Evolutionary conservation across 495 filamentous ascomycete genomes (phyloP), one percentile per base, ranked within the genome.

Genomic region (Massariosphaeria phaeospora): DNA sequence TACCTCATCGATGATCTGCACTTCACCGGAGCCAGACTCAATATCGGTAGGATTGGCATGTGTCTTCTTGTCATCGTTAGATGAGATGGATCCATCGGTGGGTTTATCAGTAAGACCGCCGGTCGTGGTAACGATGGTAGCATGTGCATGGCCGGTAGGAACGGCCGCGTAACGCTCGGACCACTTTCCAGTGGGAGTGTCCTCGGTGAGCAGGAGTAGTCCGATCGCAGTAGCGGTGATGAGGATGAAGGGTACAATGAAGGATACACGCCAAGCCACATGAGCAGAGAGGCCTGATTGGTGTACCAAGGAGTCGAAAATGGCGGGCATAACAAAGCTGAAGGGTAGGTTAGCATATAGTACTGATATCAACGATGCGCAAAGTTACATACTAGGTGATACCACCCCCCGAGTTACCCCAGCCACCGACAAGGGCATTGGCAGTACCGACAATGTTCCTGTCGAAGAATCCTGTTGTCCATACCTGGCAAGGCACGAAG

Each of bases 401-500:
- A 43, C 91, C 91, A 57, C 91, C 91, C 52, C 91, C 91, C 31
- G 91, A 81, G 58, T 96, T 97, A 24, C 91, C 91, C 70, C 85
- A 84, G 2, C 91, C 91, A 43, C 80, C 91, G 11, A 89, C 83
- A 3, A 97, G 72, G 5, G 89, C 84, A 63, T 96, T 97, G 50
- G 91, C 88, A 6, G 88, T 88, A 23, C 91, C 91, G 15, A 97
- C 88, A 20, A 96, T 80, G 64, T 89, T 94, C 73, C 94, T 94
- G 73, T 97, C 91, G 63, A 93, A 95, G 75, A 91, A 96, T 0
- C 85, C 90, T 0, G 91, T 96, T 29, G 84, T 88, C 91, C 91
- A 97, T 3, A 96, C 91, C 61, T 95, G 91, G 69, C 91, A 96
- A 2, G 91, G 91, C 2, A 97, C 91, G 58, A 97, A 97, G 2